Base-by-base conservation (phyloP, 495 filamentous ascomycete species). In the Podospora bellae-mahoneyi region DNA sequence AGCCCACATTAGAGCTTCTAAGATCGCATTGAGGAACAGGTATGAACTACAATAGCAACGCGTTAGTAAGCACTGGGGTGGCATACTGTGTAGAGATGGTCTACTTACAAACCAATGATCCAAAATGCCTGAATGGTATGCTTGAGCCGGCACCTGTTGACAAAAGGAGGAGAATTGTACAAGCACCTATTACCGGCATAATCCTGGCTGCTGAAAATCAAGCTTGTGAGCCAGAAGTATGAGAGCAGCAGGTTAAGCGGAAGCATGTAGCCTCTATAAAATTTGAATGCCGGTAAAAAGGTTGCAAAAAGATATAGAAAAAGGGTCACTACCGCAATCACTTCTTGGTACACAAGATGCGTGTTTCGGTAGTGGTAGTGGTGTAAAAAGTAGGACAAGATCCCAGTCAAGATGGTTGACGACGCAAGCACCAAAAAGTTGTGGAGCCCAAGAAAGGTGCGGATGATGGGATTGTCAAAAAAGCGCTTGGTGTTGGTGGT, bases 211-310 rank as follows among this genome's bases (percentile, higher is more conserved):
- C 71, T 65, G 54, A 75, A 77, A 66, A 77, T 75, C 64, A 77
- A 68, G 1, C 60, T 66, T n/a, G 73, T 74, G 18, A 77, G 59
- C 75, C 75, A 77, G 16, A 77, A 68, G 67, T 77, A 77, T 2
- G 73, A 66, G 6, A 84, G 81, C 4, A 69, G 57, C 30, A 73
- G 27, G 57, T 74, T 72, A 26, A 77, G 70, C 20, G 75, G 75
- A 44, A 76, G 57, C 27, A 74, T 63, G 60, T 77, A 74, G 30
- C 75, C 75, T 23, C 67, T 72, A 68, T 77, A 77, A 3, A 62
- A 64, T 58, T 76, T 77, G 60, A 77, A 20, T 10, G 26, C 18
- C 20, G 48, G 34, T n/a, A 19, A 3, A 27, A 48, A 26, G 19
- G 55, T 9, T 28, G 15, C 26, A 68, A 71, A 19, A 39, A 75